Base-by-base conservation (phyloP, 768 basidiomycete species). In the Suillus subluteus region DNA sequence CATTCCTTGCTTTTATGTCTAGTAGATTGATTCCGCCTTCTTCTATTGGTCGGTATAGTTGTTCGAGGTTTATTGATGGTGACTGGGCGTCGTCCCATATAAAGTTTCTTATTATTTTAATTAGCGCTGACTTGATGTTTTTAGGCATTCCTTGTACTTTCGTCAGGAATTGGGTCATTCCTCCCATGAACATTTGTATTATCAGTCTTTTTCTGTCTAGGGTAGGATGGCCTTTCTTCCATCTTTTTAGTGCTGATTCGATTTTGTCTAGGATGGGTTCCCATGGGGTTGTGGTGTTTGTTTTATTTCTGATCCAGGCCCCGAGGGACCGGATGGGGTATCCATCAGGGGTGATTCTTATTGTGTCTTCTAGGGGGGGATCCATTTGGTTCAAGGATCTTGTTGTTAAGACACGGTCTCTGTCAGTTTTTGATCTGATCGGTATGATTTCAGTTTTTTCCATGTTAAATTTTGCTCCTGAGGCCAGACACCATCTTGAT, bases 361-460 rank as follows among this genome's bases (percentile, higher is more conserved):
- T 12, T 0, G 1, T 9, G 7, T 8, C 5, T 0, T 50, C 4
- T n/a, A n/a, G n/a, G 1, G 48, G 23, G 4, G 23, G 5, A 3
- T 48, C 46, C 1, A 13, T 2, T 23, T 1, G 0, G 1, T 50
- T 50, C 5, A 50, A 0, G 2, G 12, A 23, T 0, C 48, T 1
- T 3, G 48, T 52, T 15, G 1, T 23, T 2, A 52, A 0, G 3
- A 52, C 15, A 2, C 1, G 4, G 11, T 3, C 2, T 13, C 2
- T 12, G 13, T 50, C 5, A 3, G 5, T 5, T 6, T 23, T 50
- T 3, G n/a, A 12, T 1, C 46, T 11, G 1, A 48, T 48, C 3
- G 69, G 75, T 7, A 73, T 59, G 1, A 74, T 67, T 18, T 76
- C 69, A 0, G 72, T 76, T 23, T 76, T 76, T 9, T 30, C 52